Evolutionary conservation across 805 yeast species (phyloP).

Genomic region (Candida tibetensis): DNA sequence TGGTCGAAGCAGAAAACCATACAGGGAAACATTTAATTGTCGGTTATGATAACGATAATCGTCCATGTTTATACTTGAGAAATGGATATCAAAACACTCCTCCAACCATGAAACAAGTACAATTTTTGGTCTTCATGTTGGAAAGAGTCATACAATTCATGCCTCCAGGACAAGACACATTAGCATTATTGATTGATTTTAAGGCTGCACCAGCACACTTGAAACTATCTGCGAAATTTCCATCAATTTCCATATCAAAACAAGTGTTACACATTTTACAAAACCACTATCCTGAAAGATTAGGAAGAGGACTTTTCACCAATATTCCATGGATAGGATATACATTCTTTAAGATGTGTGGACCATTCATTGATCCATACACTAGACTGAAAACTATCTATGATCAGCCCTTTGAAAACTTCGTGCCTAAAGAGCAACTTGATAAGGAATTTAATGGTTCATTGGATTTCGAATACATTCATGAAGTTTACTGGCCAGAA

Average conservation of each 20-base stretch:
- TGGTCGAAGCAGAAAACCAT: constrained; percentile 67
- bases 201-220: constrained; percentile 63
- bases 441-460: constrained; percentile 50
- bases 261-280: constrained; percentile 52
- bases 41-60: constrained; percentile 84
- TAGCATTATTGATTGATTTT: constrained; percentile 89
- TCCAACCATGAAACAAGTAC: constrained; percentile 87
- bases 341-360: constrained; percentile 53
- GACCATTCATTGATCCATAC: constrained; percentile 58
- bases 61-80: constrained; percentile 90
- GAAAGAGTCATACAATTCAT: constrained; percentile 91
- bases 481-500: constrained; percentile 52
- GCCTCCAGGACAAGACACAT: constrained; percentile 95
- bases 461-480: constrained; percentile 51
- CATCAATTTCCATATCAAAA: constrained; percentile 49
- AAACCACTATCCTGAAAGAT: constrained; percentile 57
- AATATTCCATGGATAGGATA: constrained; percentile 58
- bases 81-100: constrained; percentile 97
- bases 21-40: constrained; percentile 90
- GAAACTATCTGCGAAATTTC: constrained; percentile 42
- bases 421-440: constrained; percentile 51
- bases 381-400: constrained; percentile 56
- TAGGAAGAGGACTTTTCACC: constrained; percentile 52
- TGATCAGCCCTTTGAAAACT: constrained; percentile 56
- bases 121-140: constrained; percentile 87